phyloP scores from a whole-genome alignment of 2,329 filamentous ascomycete species.

The Fusarium sp. region DNA sequence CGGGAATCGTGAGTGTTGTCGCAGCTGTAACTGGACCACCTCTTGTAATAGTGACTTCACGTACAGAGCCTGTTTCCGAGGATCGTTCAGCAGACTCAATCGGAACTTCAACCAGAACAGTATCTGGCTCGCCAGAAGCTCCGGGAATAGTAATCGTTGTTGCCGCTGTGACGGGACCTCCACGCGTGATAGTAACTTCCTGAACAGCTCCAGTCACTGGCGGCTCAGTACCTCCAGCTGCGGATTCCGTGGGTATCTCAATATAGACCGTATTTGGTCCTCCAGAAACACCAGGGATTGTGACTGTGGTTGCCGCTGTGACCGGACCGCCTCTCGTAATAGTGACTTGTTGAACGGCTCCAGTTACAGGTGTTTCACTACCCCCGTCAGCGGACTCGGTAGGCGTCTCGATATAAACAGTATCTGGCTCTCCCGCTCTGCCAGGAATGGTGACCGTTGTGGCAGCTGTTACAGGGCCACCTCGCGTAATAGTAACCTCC shows the following conservation, averaged over 20 bases:
- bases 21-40: background rate
- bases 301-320: background rate
- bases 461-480: background rate
- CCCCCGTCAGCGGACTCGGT: fast-evolving
- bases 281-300: background rate
- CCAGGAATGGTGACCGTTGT: background rate
- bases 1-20: background rate
- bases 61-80: background rate
- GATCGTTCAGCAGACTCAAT: background rate
- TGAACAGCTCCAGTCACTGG: background rate
- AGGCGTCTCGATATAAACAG: conserved; percentile 5
- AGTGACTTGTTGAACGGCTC: background rate
- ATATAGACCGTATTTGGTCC: background rate
- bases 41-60: background rate
- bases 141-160: background rate
- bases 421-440: background rate
- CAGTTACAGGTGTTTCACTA: background rate
- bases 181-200: background rate
- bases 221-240: fast-evolving
- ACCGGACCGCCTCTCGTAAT: background rate
- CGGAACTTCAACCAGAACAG: conserved; percentile 1
- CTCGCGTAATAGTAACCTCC: background rate
- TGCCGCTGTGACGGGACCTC: background rate
- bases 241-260: background rate
- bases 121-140: background rate